These are phyloP conservation scores for Suaeda aralocaspica DNA, from an alignment of 148 eudicot genomes.

Conservation along the genomic window DNA sequence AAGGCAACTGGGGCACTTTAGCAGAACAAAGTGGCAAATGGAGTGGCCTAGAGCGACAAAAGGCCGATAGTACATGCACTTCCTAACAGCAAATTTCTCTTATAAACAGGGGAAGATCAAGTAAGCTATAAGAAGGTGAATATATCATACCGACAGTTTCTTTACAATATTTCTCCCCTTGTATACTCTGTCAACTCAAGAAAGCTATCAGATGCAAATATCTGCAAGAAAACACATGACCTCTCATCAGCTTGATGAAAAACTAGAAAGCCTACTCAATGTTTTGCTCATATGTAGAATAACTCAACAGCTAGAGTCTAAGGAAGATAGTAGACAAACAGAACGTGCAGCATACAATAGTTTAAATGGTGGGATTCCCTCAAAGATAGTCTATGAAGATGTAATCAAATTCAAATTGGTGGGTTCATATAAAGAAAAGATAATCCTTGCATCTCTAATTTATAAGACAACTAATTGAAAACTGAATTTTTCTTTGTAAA, in stretches of 20 bases:
- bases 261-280: neutral
- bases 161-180: constrained; percentile 91
- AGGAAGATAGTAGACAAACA: neutral
- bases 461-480: neutral
- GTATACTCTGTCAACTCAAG: constrained; percentile 90
- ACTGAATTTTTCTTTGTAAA: neutral
- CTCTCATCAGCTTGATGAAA: constrained; percentile 10
- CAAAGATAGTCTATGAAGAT: neutral
- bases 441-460: neutral
- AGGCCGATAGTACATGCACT: neutral
- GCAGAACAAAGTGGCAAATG: neutral
- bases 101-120: neutral
- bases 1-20: neutral
- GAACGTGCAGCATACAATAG: neutral
- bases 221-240: constrained; percentile 50
- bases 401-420: neutral
- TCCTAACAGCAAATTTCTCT: too few relatives aligned
- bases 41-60: neutral
- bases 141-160: constrained; percentile 81
- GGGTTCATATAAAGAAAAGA: too few relatives aligned
- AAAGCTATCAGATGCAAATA: constrained; percentile 99
- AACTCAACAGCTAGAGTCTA: neutral
- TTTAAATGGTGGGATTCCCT: neutral
- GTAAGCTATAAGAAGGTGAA: too few relatives aligned
- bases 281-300: neutral